Conservation (phyloP, 2,329 filamentous ascomycete species). For the Myotisia sp. region DNA sequence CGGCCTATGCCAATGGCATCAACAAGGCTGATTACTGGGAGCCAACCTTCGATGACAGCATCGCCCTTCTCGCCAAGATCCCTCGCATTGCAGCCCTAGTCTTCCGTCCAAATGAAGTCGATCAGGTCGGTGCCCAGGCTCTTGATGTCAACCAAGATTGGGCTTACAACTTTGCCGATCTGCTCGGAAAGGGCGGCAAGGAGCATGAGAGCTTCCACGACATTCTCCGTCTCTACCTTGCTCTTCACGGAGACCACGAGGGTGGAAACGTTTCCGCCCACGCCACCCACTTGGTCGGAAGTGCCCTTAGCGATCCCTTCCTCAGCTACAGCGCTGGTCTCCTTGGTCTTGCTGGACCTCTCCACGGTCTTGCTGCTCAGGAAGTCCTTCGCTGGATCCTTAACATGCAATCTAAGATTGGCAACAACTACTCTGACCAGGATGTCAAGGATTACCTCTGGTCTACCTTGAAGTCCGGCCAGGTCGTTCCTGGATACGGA, state of each 20-base stretch:
- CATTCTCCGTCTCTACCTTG: conserved; percentile 81
- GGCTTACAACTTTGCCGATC: conserved; percentile 96
- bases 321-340: conserved; percentile 92
- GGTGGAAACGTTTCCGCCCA: conserved; percentile 96
- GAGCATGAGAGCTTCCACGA: conserved; percentile 91
- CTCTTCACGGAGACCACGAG: conserved; percentile 95
- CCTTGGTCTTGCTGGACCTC: conserved; percentile 84
- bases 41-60: conserved; percentile 88
- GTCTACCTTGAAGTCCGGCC: conserved; percentile 81
- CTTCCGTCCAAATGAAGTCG: conserved; percentile 74
- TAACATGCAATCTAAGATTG: conserved; percentile 85
- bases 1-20: conserved; percentile 77
- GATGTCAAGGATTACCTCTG: conserved; percentile 85
- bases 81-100: conserved; percentile 95
- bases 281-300: conserved; percentile 85
- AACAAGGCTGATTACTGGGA: conserved; percentile 99
- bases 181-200: conserved; percentile 74
- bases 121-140: conserved; percentile 57
- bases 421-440: conserved; percentile 58
- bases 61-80: conserved; percentile 86
- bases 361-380: conserved; percentile 86
- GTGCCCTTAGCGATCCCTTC: conserved; percentile 86
- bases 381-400: conserved; percentile 95
- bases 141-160: conserved; percentile 80
- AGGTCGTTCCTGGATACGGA: conserved; percentile 87